Base-by-base conservation (phyloP, 2,329 filamentous ascomycete species). In the Exophiala oligosperma region DNA sequence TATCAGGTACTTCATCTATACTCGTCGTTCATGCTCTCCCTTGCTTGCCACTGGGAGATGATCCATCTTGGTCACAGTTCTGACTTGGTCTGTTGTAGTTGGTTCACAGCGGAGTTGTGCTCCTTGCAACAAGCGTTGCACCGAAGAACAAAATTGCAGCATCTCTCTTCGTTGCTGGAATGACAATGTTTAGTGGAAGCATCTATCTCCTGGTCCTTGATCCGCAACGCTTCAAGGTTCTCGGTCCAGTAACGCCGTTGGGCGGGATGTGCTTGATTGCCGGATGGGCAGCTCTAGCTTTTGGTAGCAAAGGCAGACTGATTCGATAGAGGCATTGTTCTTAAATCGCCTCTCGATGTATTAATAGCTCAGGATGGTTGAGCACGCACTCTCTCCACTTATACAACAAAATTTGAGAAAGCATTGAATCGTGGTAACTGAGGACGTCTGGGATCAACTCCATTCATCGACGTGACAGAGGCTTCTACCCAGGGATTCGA, bases 161-260 rank as follows among this genome's bases (percentile, higher is more conserved):
- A 52, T 73, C 73, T 1, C 74, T 87, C n/a, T 82, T 88, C 69
- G 81, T 82, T 0, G 83, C 83, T 0, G 86, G 86, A 52, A 88
- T 88, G 76, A 83, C 83, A 3, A 80, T 87, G 78, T 89, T 89
- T 72, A 84, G 80, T 59, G 86, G 86, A 1, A 84, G 80, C 67
- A 80, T 89, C 63, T 89, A 89, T 70, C 75, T 84, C 8, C 77
- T 89, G 8, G 78, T 83, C 0, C 74, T 89, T n/a, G 81, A 87
- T 71, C 81, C 85, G 21, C 77, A 82, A 66, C 74, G 78, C 28
- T 87, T 86, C 73, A 81, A 80, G 67, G 74, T 77, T 55, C 58
- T 88, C 62, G 86, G 86, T 0, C 86, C 86, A 0, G 80, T 88
- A 11, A 89, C 86, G 50, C 86, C 86, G 12, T 58, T 89, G 1